Evolutionary conservation across 306 rosid species (phyloP), one percentile per base, ranked within the genome.

Genomic region (Acmispon strigosus): DNA sequence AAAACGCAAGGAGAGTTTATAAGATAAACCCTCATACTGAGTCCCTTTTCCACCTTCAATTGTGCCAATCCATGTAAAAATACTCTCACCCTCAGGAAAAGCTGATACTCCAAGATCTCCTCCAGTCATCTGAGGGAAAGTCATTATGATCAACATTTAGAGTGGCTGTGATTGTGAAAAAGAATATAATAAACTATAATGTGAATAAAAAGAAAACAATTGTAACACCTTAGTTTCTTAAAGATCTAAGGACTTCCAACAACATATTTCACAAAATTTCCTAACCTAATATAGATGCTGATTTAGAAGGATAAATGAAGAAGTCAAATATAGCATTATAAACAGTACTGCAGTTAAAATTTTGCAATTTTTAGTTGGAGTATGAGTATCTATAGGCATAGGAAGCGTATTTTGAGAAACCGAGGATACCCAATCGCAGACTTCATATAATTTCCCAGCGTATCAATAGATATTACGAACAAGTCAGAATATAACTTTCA

Each of bases 21-120:
- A 94, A 27, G 97, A 91, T 80, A 94, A 86, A 73, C 96, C 95
- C 71, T 91, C 98, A 19, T 89, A 94, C 20, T 78, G 20, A 47
- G 98, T 94, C 76, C 92, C 98, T 80, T 89, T 91, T 73, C 98
- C 98, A 74, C 97, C 98, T 84, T 89, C 95, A 18, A 94, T 89
- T 29, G 98, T 94, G 79, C 98, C 97, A 59, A 90, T 81, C 97
- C 97, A 90, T 70, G 96, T 74, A 72, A 90, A 94, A 76, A 94
- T 90, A 82, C 92, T 91, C 66, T 94, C 97, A 7, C 92, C 88
- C 47, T 83, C 95, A 1, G 98, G 98, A 54, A 94, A 94, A 56
- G 97, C 98, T 0, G 96, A 94, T 69, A 94, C 96, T 19, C 98
- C 97, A 53, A 89, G 94, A 75, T 94, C 98, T n/a, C 89, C 92